These are phyloP conservation scores for Colletotrichum neosansevieriae DNA, from an alignment of 2,329 filamentous ascomycete genomes.

Conservation along the genomic window DNA sequence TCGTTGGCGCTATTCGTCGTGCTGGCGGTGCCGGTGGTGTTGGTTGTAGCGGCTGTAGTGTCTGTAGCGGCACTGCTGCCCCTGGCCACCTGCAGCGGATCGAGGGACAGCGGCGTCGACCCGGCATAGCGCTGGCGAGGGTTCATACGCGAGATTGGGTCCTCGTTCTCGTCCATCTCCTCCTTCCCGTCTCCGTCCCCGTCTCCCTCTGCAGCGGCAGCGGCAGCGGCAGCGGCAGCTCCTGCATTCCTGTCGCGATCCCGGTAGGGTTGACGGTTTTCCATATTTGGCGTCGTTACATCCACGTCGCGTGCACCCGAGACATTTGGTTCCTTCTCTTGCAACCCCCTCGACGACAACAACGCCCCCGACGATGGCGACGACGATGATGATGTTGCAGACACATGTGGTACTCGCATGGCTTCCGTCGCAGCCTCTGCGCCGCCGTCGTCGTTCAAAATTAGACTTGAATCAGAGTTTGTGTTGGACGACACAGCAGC, in stretches of 20 bases:
- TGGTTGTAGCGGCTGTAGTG: neutral
- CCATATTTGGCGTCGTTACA: conserved; percentile 1
- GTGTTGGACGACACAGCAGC: conserved; percentile 3
- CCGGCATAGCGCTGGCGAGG: conserved; percentile 38
- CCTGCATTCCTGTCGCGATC: neutral
- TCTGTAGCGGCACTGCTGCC: conserved; percentile 27
- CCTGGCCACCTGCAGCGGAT: conserved; percentile 34
- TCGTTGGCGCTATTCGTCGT: too few relatives aligned
- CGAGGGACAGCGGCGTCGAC: conserved; percentile 40
- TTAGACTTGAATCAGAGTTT: neutral
- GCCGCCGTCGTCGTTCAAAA: conserved; percentile 6
- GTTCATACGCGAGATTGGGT: conserved; percentile 28
- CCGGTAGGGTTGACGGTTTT: neutral
- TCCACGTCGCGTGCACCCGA: conserved; percentile 34
- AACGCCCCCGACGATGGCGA: neutral
- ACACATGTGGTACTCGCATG: conserved; percentile 17
- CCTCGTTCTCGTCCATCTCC: neutral
- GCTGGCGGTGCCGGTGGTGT: neutral
- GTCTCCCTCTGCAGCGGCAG: neutral
- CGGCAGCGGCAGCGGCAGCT: neutral
- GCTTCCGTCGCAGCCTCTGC: neutral
- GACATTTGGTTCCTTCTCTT: conserved; percentile 31
- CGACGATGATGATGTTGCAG: neutral
- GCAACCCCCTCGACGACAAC: neutral
- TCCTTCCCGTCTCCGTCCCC: neutral